Conservation (phyloP, 176 grass and related monocot species). For the Phyllostachys edulis region DNA sequence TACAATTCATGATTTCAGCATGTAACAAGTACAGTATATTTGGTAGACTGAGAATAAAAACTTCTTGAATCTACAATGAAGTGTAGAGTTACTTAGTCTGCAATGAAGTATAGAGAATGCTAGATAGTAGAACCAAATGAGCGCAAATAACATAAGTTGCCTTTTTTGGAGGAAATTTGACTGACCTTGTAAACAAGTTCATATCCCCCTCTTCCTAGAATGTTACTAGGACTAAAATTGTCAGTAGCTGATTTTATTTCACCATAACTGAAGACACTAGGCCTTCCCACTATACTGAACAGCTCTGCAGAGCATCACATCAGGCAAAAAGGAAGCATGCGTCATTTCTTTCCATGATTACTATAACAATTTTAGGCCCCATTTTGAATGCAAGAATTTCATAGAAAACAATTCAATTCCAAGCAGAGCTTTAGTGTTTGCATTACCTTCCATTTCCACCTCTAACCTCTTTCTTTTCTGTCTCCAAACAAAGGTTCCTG, state of each 20-base stretch:
- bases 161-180: background rate
- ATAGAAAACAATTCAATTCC: too few species aligned
- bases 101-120: too few species aligned
- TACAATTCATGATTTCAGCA: background rate
- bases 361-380: background rate
- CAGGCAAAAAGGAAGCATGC: background rate
- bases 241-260: slow-evolving; percentile 54
- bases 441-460: slow-evolving; percentile 21
- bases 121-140: too few species aligned
- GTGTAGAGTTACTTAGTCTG: background rate
- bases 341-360: background rate
- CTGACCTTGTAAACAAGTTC: slow-evolving; percentile 51
- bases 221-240: slow-evolving; percentile 39
- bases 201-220: slow-evolving; percentile 54
- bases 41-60: background rate
- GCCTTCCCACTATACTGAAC: slow-evolving; percentile 29
- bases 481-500: slow-evolving; percentile 27
- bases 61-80: background rate
- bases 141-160: too few species aligned
- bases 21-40: background rate
- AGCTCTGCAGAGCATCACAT: slow-evolving; percentile 35
- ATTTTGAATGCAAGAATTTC: too few species aligned
- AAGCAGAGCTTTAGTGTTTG: too few species aligned
- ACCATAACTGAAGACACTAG: slow-evolving; percentile 39
- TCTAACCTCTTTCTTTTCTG: slow-evolving; percentile 5